phyloP scores from a whole-genome alignment of 371 early-diverging fungal species.

The Umbelopsis sp. region DNA sequence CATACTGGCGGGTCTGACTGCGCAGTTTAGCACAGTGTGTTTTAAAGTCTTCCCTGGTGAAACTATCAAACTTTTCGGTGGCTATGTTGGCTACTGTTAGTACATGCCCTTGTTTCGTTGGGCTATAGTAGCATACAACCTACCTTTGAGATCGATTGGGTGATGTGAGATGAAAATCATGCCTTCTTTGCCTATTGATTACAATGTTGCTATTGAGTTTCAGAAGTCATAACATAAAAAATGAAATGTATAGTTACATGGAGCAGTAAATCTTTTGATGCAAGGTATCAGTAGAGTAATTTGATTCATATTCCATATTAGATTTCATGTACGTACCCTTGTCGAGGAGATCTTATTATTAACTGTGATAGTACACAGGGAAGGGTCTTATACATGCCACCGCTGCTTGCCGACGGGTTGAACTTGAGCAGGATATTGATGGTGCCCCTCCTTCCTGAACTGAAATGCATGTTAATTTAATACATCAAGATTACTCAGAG shows the following conservation, averaged over 20 bases:
- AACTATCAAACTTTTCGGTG: slow-evolving; percentile 28
- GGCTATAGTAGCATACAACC: neutral
- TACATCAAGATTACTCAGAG: neutral
- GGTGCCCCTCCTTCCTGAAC: slow-evolving; percentile 32
- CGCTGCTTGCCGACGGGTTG: slow-evolving; percentile 18
- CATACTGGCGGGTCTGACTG: neutral
- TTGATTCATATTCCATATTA: neutral
- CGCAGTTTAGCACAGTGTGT: neutral
- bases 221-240: neutral
- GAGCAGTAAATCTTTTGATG: slow-evolving; percentile 31
- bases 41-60: slow-evolving; percentile 26
- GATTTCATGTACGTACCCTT: slow-evolving; percentile 24
- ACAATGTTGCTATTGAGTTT: neutral
- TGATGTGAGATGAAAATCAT: slow-evolving; percentile 35
- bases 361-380: slow-evolving; percentile 31
- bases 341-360: slow-evolving; percentile 33
- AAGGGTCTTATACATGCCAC: slow-evolving; percentile 22
- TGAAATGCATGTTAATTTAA: neutral
- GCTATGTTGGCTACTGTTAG: slow-evolving; percentile 5
- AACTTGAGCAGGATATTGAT: slow-evolving; percentile 35
- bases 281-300: neutral
- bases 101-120: too few relatives aligned
- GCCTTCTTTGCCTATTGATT: slow-evolving; percentile 34
- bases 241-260: slow-evolving; percentile 22
- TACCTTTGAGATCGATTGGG: slow-evolving; percentile 32